These are phyloP conservation scores for Dimocarpus longan DNA, from an alignment of 345 rosid species.

Conservation along the genomic window DNA sequence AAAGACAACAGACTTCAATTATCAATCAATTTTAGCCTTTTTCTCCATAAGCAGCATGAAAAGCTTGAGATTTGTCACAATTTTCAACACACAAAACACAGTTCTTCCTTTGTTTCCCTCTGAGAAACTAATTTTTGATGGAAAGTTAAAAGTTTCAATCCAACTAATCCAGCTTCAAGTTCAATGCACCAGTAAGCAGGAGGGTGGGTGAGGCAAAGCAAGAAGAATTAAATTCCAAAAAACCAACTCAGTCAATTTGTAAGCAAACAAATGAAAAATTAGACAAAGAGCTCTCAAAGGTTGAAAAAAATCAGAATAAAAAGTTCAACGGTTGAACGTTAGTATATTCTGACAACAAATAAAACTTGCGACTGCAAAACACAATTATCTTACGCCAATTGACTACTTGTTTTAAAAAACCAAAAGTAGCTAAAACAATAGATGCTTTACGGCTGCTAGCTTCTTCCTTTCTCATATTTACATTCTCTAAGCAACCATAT, in stretches of 20 bases:
- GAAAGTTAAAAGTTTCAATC: neutral
- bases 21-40: neutral
- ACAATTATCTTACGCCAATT: neutral
- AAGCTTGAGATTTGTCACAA: neutral
- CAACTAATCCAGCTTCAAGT: neutral
- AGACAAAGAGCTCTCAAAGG: neutral
- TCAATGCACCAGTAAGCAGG: neutral
- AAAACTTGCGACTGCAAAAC: neutral
- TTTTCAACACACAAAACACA: neutral
- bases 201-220: neutral
- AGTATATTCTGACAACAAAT: neutral
- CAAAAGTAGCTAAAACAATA: neutral
- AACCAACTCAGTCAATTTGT: neutral
- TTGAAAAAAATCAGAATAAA: neutral
- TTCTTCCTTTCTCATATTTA: neutral
- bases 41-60: neutral
- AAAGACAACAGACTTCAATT: neutral
- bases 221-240: neutral
- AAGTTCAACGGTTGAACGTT: neutral
- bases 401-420: neutral
- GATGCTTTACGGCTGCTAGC: neutral
- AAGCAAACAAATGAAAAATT: neutral
- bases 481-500: neutral
- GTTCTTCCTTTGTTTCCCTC: neutral
- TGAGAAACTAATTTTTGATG: neutral